Evolutionary conservation across 345 rosid genomes (phyloP), one percentile per base, ranked within the genome.

Genomic region (Syzygium jambos): DNA sequence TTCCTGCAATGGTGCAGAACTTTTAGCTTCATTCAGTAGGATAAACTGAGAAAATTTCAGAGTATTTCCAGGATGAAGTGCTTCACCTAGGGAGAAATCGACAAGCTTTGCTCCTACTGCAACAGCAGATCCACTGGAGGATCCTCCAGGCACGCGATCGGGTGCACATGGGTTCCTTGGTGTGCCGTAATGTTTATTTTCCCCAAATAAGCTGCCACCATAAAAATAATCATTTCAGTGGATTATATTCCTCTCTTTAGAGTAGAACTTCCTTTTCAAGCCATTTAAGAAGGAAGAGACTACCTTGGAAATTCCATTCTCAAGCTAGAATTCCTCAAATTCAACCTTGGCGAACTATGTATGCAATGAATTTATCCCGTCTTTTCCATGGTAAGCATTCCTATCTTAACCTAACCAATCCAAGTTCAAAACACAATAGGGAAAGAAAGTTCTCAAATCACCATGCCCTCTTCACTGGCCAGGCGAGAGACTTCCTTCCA

Each of bases 111-210:
- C 99, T 17, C 91, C 95, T 52, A 96, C 98, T 53, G 98, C 96
- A 85, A 95, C 99, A n/a, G 98, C 98, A 86, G 98, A 97, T 61
- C 99, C 99, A 91, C 98, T 97, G 10, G 98, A 97, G 82, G 99
- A 97, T 89, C 99, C 99, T 52, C 98, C 99, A 38, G 98, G 98
- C 30, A 95, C 94, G 16, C 96, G 92, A 88, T 92, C 95, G 2
- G 89, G 90, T 89, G 96, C 96, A 92, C 93, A 90, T n/a, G 98
- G 99, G 89, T 97, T 97, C 87, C 11, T 88, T 46, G 99, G 99
- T 49, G 99, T 96, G 61, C 98, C 98, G 23, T 96, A 96, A 86
- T 97, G 98, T 51, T 83, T 92, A 90, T 96, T 97, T 91, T 95
- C 98, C 84, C 98, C 99, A 85, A 94, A 88, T 83, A 97, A 95